These are phyloP conservation scores for Pseudisothecium myosuroides DNA, from an alignment of 225 moss, liverwort and hornwort genomes.

Conservation along the genomic window DNA sequence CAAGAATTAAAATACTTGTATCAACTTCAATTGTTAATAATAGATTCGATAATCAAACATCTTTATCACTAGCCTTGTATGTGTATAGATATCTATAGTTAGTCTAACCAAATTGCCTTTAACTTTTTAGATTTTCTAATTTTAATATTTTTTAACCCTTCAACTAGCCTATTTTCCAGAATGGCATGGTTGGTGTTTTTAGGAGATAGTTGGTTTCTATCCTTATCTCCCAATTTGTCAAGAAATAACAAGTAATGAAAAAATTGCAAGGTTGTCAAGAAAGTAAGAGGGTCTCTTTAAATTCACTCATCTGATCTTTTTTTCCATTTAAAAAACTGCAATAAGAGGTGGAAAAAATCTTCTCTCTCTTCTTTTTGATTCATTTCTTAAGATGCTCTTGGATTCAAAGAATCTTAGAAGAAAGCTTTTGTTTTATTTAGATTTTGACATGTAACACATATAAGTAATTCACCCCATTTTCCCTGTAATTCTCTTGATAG, in stretches of 20 bases:
- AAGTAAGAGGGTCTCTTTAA: rapidly evolving
- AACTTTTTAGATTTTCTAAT: not conserved
- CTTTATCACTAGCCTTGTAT: not conserved
- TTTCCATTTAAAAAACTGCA: not conserved
- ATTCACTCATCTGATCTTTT: not conserved
- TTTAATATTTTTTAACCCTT: not conserved
- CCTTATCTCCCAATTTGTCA: not conserved
- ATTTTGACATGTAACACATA: not conserved
- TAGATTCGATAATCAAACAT: not conserved
- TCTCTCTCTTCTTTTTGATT: not conserved
- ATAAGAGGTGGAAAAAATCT: not conserved
- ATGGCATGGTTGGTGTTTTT: not conserved
- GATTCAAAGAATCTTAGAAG: not conserved
- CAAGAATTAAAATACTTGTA: not conserved
- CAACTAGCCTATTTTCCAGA: not conserved
- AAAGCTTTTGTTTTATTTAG: not conserved
- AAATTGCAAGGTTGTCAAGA: not conserved
- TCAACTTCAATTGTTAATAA: not conserved
- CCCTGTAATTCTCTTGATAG: rapidly evolving
- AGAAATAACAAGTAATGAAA: not conserved
- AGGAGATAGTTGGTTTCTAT: not conserved
- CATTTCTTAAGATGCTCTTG: not conserved
- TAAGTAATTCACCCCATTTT: not conserved
- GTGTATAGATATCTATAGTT: rapidly evolving
- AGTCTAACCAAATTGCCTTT: rapidly evolving